A percentile compares a stretch with the other conserved stretches of the same genome.
Conservation (phyloP, 106 monocot species). For the Agapanthus africanus region DNA sequence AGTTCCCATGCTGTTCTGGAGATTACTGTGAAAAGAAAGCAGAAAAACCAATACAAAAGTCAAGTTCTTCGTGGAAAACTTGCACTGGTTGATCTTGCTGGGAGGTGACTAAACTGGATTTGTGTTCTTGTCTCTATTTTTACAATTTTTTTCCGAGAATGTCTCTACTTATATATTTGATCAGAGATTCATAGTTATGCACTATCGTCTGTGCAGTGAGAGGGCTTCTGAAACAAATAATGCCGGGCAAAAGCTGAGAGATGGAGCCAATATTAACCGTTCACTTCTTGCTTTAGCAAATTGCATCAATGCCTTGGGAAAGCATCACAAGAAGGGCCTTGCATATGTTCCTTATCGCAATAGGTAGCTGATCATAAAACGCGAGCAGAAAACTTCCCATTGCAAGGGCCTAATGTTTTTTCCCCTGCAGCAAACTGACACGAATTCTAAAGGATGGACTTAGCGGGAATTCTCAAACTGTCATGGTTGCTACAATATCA, state of each 20-base stretch:
- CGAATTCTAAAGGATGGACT: slow-evolving; percentile 97
- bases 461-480: slow-evolving; percentile 92
- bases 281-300: slow-evolving; percentile 98
- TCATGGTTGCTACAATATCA: slow-evolving; percentile 98
- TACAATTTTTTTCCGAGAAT: too few relatives aligned
- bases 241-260: slow-evolving; percentile 89
- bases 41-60: slow-evolving; percentile 47
- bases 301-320: slow-evolving; percentile 97
- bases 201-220: slow-evolving; percentile 46
- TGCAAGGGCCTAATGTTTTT: neutral
- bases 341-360: slow-evolving; percentile 99
- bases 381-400: neutral
- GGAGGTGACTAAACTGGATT: slow-evolving; percentile 41
- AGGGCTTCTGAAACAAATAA: slow-evolving; percentile 93
- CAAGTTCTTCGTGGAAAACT: slow-evolving; percentile 94
- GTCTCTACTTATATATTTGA: too few relatives aligned
- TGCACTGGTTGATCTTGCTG: slow-evolving; percentile 97
- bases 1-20: slow-evolving; percentile 98
- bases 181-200: neutral
- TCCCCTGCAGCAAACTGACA: slow-evolving; percentile 72
- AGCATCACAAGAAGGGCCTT: slow-evolving; percentile 94
- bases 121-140: neutral
- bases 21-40: slow-evolving; percentile 85
- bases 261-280: slow-evolving; percentile 93
- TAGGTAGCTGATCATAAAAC: slow-evolving; percentile 31